Evolutionary conservation across 2,329 filamentous ascomycete species (phyloP).

Genomic region (Alternaria rosae): DNA sequence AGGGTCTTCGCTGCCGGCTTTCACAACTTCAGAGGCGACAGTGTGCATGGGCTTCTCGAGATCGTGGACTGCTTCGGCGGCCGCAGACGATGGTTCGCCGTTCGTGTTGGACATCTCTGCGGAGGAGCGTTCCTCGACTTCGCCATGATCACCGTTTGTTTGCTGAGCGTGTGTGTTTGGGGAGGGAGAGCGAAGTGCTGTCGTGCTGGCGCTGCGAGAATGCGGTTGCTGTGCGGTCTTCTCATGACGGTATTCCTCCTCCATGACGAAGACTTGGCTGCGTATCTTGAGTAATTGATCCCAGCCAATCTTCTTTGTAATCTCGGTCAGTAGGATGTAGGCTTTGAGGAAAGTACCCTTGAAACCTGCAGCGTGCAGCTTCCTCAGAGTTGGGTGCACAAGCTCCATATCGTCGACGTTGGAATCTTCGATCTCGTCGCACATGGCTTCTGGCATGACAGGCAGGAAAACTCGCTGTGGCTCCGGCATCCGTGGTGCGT

Average conservation of each 20-base stretch:
- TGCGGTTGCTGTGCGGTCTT: constrained; percentile 56
- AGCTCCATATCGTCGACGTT: constrained; percentile 79
- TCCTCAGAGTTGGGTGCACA: constrained; percentile 85
- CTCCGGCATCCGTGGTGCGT: constrained; percentile 92
- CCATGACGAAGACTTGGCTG: constrained; percentile 99
- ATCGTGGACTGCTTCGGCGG: constrained; percentile 33
- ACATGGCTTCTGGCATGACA: constrained; percentile 83
- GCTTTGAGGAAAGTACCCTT: constrained; percentile 96
- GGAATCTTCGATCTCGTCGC: constrained; percentile 96
- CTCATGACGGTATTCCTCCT: constrained; percentile 95
- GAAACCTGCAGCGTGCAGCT: constrained; percentile 86
- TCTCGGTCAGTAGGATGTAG: constrained; percentile 91
- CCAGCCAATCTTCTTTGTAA: constrained; percentile 97
- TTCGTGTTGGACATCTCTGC: constrained; percentile 38
- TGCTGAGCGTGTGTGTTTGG: constrained; percentile 49
- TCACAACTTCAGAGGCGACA: constrained; percentile 77
- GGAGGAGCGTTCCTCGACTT: constrained; percentile 33
- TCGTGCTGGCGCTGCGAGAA: constrained; percentile 79
- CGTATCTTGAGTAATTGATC: constrained; percentile 93
- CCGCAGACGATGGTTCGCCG: constrained; percentile 37
- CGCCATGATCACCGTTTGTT: constrained; percentile 47
- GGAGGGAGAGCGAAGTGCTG: constrained; percentile 75
- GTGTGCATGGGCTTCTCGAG: constrained; percentile 84
- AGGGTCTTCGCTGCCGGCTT: constrained; percentile 72
- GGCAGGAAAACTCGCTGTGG: constrained; percentile 88